Percentiles rank a stretch among this genome's conserved stretches.
Evolutionary conservation across 2,329 filamentous ascomycete species (phyloP).

Genomic region (Samsoniella hepiali): DNA sequence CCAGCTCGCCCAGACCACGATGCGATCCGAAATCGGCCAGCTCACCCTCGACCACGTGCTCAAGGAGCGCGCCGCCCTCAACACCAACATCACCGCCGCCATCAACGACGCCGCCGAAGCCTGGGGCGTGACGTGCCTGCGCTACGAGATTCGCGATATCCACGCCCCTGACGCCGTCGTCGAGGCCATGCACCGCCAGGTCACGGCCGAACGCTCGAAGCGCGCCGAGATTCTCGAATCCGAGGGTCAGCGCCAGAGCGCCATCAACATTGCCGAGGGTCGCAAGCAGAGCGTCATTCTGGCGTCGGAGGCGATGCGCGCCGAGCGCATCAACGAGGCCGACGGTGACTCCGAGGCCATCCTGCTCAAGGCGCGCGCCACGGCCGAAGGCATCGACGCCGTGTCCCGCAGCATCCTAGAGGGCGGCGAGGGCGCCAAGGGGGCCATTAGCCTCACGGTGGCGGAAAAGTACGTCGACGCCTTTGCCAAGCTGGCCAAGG

Average conservation of each 20-base stretch:
- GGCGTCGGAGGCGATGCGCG: conserved; percentile 83
- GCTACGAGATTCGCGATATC: conserved; percentile 98
- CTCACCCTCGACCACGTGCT: conserved; percentile 94
- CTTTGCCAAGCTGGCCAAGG: conserved; percentile 86
- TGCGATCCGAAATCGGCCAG: conserved; percentile 98
- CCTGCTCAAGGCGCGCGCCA: conserved; percentile 77
- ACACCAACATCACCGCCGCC: conserved; percentile 96
- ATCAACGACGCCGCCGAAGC: conserved; percentile 98
- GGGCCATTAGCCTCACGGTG: conserved; percentile 80
- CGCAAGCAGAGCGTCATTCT: conserved; percentile 96
- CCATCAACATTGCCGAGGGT: conserved; percentile 98
- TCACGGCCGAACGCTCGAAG: conserved; percentile 95
- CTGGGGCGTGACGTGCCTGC: conserved; percentile 93
- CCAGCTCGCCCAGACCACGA: conserved; percentile 95
- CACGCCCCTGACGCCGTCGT: conserved; percentile 92
- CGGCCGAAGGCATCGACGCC: conserved; percentile 81
- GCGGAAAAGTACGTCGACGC: conserved; percentile 98
- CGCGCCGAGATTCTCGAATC: conserved; percentile 96
- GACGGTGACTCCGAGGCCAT: conserved; percentile 94
- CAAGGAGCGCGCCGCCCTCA: conserved; percentile 92
- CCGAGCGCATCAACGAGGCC: conserved; percentile 91
- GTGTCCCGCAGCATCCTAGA: conserved; percentile 73
- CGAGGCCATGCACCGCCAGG: conserved; percentile 96
- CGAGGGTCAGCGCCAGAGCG: conserved; percentile 92
- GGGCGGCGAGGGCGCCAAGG: conserved; percentile 72